Evolutionary conservation across 176 grass and related monocot genomes (phyloP), one percentile per base, ranked within the genome.

Genomic region (Cymbopogon citratus): DNA sequence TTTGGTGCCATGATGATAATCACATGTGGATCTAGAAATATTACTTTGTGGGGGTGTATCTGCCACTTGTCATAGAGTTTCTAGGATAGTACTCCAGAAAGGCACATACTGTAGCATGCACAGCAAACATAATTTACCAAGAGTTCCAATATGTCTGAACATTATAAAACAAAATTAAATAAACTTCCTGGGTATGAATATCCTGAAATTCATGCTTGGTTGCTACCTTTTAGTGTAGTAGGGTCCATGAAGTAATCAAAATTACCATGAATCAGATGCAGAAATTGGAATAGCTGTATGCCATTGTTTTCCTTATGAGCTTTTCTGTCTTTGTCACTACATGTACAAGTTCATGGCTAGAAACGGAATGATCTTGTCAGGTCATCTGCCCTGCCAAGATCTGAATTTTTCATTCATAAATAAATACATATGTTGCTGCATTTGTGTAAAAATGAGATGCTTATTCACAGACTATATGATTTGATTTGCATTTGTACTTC

Each of bases 1-100:
- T 84, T 80, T 39, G 12, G 28, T 29, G 70, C 7, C 34, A 65
- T 56, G 13, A 43, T 46, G n/a, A 62, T 73, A 34, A 36, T 80
- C 46, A 75, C 14, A 80, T n/a, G 69, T 75, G 46, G 75, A 84
- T 88, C 68, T 67, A 61, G 45, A 88, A 28, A 73, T 76, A 59
- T 73, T 83, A 43, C 26, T 46, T 27, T 78, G 34, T 59, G 69
- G 24, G 43, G 59, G 15, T 62, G 49, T 79, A 52, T 70, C 63
- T 69, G 33, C 14, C 38, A 81, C 52, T 76, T 57, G 65, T 65
- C 18, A 87, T 78, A 63, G 74, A 74, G 43, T 23, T 83, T 54
- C 16, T 31, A 78, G 31, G 64, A 69, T 65, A 71, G 54, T 83
- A 43, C 25, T 64, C 36, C 71, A 81, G 62, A 35, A 69, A 51